These are phyloP conservation scores for Rhodotorula diobovata DNA, from an alignment of 768 basidiomycete genomes.

Conservation along the genomic window DNA sequence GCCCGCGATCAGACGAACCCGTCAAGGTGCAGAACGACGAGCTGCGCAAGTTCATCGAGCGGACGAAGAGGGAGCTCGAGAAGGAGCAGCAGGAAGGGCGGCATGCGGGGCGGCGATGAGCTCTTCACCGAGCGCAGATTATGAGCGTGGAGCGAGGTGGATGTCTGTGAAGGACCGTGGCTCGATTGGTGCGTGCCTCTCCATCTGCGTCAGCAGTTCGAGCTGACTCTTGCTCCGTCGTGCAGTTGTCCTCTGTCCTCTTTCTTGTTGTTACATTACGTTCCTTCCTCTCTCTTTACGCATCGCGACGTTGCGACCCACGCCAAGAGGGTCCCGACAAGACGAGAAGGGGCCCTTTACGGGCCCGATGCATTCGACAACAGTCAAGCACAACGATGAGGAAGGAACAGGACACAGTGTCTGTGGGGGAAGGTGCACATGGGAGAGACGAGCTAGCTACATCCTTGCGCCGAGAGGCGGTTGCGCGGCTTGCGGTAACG, in stretches of 20 bases:
- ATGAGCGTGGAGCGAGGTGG: neutral
- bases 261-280: neutral
- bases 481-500: slow-evolving; percentile 16
- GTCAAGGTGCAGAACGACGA: slow-evolving; percentile 19
- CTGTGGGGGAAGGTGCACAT: too few relatives aligned
- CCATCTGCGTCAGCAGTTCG: too few relatives aligned
- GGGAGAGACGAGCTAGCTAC: neutral
- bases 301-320: too few relatives aligned
- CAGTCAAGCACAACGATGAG: too few relatives aligned
- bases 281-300: neutral
- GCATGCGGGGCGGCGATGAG: neutral
- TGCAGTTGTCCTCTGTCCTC: neutral
- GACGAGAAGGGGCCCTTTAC: too few relatives aligned
- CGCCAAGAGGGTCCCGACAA: too few relatives aligned
- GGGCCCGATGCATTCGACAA: neutral
- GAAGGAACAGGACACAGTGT: too few relatives aligned
- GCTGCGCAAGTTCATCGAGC: slow-evolving; percentile 13
- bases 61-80: slow-evolving; percentile 5
- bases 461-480: slow-evolving; percentile 11
- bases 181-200: too few relatives aligned
- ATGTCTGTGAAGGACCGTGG: too few relatives aligned
- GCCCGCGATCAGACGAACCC: slow-evolving; percentile 14
- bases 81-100: neutral
- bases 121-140: too few relatives aligned
- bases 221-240: neutral